Evolutionary conservation across 192 early-diverging fungal genomes (phyloP), one percentile per base, ranked within the genome.

Genomic region (Backusella psychrophila): DNA sequence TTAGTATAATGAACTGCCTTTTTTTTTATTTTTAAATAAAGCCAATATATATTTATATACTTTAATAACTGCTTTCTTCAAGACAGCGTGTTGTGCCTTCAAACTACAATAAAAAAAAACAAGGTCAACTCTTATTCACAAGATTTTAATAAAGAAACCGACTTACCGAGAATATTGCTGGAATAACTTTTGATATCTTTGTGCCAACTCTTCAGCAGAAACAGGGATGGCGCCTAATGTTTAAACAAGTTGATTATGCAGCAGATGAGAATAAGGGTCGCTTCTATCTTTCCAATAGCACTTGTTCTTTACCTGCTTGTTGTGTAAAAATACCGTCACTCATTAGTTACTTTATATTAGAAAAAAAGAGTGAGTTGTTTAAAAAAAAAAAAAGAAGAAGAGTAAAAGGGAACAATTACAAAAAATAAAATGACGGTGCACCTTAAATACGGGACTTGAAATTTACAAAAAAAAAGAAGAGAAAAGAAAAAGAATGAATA

Each of bases 51-150:
- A 33, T 35, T 15, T 29, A 3, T 17, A n/a, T 78, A 88, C 89
- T 80, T 90, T 85, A 14, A 85, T 79, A 39, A 90, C 85, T 19
- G 87, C 87, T 53, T 86, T 90, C 73, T 88, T 90, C 19, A 90
- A 71, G 12, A 90, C 84, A 1, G 85, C 77, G 75, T 90, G 89
- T 69, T 88, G 89, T 23, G 89, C 89, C 65, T 90, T 90, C 52
- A 90, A 14, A 46, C 69, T 31, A 66, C 4, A 17, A 17, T 17
- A 21, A 38, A 21, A 42, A 0, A 29, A 29, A 49, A 33, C 49
- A 66, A 73, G 19, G 23, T 49, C 46, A 49, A n/a, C 17, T n/a
- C n/a, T 17, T 19, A 0, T 49, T 39, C 11, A 1, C 11, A 39
- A 39, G 46, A 49, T 19, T n/a, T 19, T 6, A 39, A 0, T 49